Evolutionary conservation across 768 basidiomycete genomes (phyloP), one percentile per base, ranked within the genome.

Genomic region (Cubamyces sp.): DNA sequence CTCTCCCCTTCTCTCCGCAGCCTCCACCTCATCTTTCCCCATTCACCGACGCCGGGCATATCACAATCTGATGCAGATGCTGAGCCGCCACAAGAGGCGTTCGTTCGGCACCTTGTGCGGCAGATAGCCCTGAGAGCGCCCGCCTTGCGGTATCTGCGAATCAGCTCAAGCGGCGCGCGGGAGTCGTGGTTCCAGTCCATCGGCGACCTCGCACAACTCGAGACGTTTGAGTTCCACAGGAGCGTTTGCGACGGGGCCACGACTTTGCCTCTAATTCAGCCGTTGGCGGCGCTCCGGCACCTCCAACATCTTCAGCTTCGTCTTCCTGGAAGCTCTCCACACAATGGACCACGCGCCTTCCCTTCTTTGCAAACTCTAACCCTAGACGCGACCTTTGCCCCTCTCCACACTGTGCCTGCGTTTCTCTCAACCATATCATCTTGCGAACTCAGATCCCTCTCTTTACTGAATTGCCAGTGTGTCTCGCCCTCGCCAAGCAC

Each of bases 391-490:
- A 59, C 53, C 39, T 59, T 54, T 18, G 46, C 57, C 1, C 53
- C 43, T 3, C 42, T 64, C 19, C 30, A 4, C 40, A n/a, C 46
- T 5, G 23, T 55, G 18, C n/a, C 62, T 15, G 52, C 46, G 1
- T 54, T 64, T 21, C 52, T 64, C 16, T 49, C 53, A 6, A n/a
- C 47, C 15, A 39, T 64, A 28, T 30, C 62, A n/a, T 64, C 62
- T 28, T 39, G 9, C 2, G 8, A 49, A 1, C 52, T 64, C 19
- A 14, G 37, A n/a, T 21, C 52, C 12, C 30, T 64, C 26, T 11
- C 39, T 2, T 41, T 64, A 1, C 26, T 59, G 37, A 54, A 59
- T 30, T 64, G 57, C 62, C 57, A 58, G 16, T 54, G 57, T 21
- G 41, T 28, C 15, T 50, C 57, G 5, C 16, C 18, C 11, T n/a